These are phyloP conservation scores for Chaetomium globosum DNA, from an alignment of 2,329 filamentous ascomycete species.

Conservation along the genomic window DNA sequence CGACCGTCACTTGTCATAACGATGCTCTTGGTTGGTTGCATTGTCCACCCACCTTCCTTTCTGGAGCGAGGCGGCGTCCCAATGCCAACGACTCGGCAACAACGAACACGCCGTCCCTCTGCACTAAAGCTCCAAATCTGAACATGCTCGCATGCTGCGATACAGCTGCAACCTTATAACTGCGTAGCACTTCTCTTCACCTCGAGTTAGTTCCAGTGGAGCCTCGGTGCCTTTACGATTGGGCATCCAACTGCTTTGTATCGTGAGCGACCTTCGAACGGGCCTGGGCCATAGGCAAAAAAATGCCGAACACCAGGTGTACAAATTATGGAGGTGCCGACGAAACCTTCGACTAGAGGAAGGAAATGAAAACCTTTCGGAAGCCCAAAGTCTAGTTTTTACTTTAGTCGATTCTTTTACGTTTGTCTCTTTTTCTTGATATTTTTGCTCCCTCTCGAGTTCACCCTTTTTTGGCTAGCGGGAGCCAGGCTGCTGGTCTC, in stretches of 20 bases:
- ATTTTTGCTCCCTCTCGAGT: too few species aligned
- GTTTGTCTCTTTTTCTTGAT: too few species aligned
- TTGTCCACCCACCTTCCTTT: conserved; percentile 15
- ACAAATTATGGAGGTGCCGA: too few species aligned
- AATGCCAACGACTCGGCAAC: background rate
- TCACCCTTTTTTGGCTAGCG: too few species aligned
- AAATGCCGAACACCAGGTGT: too few species aligned
- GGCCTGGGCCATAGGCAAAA: too few species aligned
- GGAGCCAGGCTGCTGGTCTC: conserved; percentile 2
- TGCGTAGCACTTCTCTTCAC: background rate
- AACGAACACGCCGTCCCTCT: background rate
- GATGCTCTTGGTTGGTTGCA: conserved; percentile 15
- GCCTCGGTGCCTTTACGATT: conserved; percentile 7
- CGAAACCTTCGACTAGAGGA: too few species aligned
- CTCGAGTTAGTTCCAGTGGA: background rate
- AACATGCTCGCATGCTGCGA: background rate
- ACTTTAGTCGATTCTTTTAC: too few species aligned
- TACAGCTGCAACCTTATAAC: conserved; percentile 15
- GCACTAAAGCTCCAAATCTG: background rate
- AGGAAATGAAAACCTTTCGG: too few species aligned
- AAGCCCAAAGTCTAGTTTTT: too few species aligned
- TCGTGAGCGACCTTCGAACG: background rate
- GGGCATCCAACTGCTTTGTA: conserved; percentile 12
- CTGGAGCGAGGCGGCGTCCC: background rate
- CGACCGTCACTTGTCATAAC: background rate